Evolutionary conservation across 495 filamentous ascomycete genomes (phyloP), one percentile per base, ranked within the genome.

Genomic region (Venustampulla echinocandica): DNA sequence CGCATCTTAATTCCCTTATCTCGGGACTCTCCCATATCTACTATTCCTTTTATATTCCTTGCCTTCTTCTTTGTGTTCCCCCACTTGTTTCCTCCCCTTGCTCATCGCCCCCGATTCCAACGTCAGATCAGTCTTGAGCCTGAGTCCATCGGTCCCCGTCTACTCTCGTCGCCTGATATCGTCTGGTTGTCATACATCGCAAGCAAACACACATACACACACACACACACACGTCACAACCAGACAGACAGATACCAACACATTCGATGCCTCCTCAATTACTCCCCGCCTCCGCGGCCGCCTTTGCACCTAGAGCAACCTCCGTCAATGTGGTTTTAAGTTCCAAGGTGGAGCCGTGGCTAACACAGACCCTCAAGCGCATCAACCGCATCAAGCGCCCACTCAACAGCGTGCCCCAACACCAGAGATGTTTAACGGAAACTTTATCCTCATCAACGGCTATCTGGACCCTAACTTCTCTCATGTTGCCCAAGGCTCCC

Each of bases 371-470:
- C 15, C 71, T 99, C 56, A 99, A 99, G 73, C 82, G 92, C 63
- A 89, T 95, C 68, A 97, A 96, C 74, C 80, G 87, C 51, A 79
- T 97, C 65, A 99, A 99, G 77, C 84, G 93, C 57, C 92, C 92
- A 55, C 71, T 99, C 62, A 99, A 99, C 74, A 96, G 89, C 65
- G 87, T 95, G 25, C 84, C 87, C 21, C 92, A 99, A 65, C 92
- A 99, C 70, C 87, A 85, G 50, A 81, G 87, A 79, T 97, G 92
- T 69, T 74, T 99, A 57, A 97, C 92, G 34, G 92, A 97, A 73
- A 95, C 87, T 0, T 74, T 99, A 21, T 95, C 92, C 38, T 89
- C 87, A 49, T 64, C 79, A 32, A 88, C 85, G 53, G 92, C 92
- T 50, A 94, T 97, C 64, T 99, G 92, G 92, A 93, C 85, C 44